phyloP scores from a whole-genome alignment of 768 basidiomycete species.

The Pisolithus albus region DNA sequence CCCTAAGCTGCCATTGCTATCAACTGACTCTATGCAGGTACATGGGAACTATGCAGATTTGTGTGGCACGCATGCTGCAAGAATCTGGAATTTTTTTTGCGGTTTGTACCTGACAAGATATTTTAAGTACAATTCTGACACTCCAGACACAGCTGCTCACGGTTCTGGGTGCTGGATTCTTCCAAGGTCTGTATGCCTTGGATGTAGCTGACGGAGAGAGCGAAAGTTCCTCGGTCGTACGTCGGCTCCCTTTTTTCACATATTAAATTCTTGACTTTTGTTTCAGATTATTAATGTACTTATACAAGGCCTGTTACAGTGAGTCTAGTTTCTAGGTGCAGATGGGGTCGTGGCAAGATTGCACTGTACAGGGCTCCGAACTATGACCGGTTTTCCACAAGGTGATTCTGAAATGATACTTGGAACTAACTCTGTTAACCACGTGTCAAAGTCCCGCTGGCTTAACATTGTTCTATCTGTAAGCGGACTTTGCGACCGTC shows the following conservation, averaged over 20 bases:
- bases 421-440: background rate
- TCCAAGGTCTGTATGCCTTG: constrained; percentile 81
- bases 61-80: constrained; percentile 85
- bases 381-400: constrained; percentile 48
- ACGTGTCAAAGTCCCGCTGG: constrained; percentile 40
- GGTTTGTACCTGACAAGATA: constrained; percentile 33
- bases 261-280: background rate
- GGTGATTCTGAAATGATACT: constrained; percentile 27
- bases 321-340: constrained; percentile 5
- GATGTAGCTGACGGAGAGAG: constrained; percentile 83
- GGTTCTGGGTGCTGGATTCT: constrained; percentile 77
- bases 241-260: constrained; percentile 9
- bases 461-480: constrained; percentile 76
- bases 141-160: constrained; percentile 54
- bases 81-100: constrained; percentile 92
- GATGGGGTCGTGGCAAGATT: background rate
- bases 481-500: constrained; percentile 18
- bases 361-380: constrained; percentile 48
- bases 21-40: constrained; percentile 38
- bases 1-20: background rate
- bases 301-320: constrained; percentile 80
- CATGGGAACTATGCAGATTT: constrained; percentile 91
- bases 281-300: constrained; percentile 61
- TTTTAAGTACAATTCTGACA: background rate
- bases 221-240: constrained; percentile 45